Evolutionary conservation across 1,284 basidiomycete species (phyloP).

Genomic region (Moesziomyces aphidis): DNA sequence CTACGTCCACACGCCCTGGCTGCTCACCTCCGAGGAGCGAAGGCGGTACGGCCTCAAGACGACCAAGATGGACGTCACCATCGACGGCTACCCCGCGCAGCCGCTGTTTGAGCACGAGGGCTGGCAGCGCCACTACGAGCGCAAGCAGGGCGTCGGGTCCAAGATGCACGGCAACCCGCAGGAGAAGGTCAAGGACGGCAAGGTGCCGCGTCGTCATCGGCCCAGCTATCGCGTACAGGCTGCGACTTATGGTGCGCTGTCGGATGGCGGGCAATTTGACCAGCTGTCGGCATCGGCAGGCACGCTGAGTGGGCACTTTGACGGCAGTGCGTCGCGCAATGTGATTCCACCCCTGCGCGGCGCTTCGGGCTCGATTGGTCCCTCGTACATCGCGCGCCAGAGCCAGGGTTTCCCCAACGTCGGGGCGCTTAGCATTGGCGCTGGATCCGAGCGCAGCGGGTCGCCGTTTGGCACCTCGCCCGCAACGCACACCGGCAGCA

Average conservation of each 20-base stretch:
- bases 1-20: constrained; percentile 64
- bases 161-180: constrained; percentile 64
- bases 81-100: constrained; percentile 53
- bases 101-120: constrained; percentile 58
- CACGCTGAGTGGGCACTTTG: constrained; percentile 6
- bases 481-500: constrained; percentile 10
- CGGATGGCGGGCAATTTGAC: constrained; percentile 21
- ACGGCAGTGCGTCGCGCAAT: constrained; percentile 23
- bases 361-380: constrained; percentile 38
- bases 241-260: constrained; percentile 35
- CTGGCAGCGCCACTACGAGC: constrained; percentile 60
- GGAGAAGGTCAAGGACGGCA: constrained; percentile 63
- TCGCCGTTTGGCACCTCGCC: constrained; percentile 32
- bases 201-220: constrained; percentile 49
- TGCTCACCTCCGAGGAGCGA: constrained; percentile 52
- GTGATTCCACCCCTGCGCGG: constrained; percentile 38
- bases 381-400: constrained; percentile 20
- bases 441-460: constrained; percentile 16
- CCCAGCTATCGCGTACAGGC: constrained; percentile 30
- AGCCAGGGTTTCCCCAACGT: constrained; percentile 12
- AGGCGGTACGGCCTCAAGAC: constrained; percentile 58
- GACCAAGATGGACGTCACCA: constrained; percentile 55
- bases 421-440: constrained; percentile 19
- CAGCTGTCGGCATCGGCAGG: constrained; percentile 41
- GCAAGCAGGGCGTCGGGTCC: constrained; percentile 58